A percentile compares a stretch with the other conserved stretches of the same genome.
phyloP scores from a whole-genome alignment of 2,329 filamentous ascomycete species.

The Thelonectria olida region DNA sequence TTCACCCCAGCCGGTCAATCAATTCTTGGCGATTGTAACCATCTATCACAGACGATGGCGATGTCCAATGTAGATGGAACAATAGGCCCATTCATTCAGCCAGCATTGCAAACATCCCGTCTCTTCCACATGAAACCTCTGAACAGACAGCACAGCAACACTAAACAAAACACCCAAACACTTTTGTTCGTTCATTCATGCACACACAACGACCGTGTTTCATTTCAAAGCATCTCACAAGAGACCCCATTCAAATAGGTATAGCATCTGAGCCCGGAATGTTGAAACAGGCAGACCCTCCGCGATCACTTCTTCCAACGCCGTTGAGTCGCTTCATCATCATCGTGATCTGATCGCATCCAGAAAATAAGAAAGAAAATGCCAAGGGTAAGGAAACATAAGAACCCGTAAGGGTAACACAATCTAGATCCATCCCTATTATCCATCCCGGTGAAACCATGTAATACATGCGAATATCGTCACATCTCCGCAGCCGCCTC shows the following conservation, averaged over 20 bases:
- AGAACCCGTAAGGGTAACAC: slow-evolving; percentile 17
- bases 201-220: not conserved
- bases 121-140: not conserved
- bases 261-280: slow-evolving; percentile 25
- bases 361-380: slow-evolving; percentile 16
- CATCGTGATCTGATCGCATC: slow-evolving; percentile 29
- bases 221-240: not conserved
- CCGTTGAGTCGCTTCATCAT: slow-evolving; percentile 34
- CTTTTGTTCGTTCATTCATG: not conserved
- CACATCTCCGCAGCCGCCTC: too few species aligned
- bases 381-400: slow-evolving; percentile 1
- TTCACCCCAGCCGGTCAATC: slow-evolving; percentile 9
- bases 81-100: not conserved
- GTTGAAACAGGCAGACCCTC: slow-evolving; percentile 33
- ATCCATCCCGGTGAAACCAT: not conserved
- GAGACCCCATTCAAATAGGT: slow-evolving; percentile 3
- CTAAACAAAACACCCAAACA: not conserved
- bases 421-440: slow-evolving; percentile 31
- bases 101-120: not conserved
- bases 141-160: not conserved
- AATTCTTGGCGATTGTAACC: slow-evolving; percentile 15
- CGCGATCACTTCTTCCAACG: slow-evolving; percentile 25
- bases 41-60: not conserved
- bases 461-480: not conserved
- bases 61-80: slow-evolving; percentile 2